Base-by-base conservation (phyloP, 2,329 filamentous ascomycete genomes). In the Colletotrichum melonis region DNA sequence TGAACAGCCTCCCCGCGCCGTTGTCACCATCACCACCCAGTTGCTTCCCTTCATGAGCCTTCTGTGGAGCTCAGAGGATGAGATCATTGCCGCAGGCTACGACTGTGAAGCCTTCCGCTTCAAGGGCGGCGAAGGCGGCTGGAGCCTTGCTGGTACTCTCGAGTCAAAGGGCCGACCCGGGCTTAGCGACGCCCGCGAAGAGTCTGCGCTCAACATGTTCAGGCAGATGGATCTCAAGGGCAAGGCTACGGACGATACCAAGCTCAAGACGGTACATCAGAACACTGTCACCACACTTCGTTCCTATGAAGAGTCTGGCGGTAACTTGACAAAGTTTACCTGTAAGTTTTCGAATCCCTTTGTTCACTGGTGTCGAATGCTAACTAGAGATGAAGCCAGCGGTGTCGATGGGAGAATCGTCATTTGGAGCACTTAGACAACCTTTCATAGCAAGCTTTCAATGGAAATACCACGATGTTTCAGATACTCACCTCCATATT, bases 191-290 rank as follows among this genome's bases (percentile, higher is more conserved):
- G 86, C 87, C 72, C 89, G 93, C 38, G 97, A 98, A 84, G 97
- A 98, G 82, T 97, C 94, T 76, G 97, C 97, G 28, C 87, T 98
- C 82, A 98, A 98, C 84, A 98, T 98, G 95, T 99, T 99, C 86
- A 91, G 92, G 79, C 95, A 98, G 86, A 98, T 99, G 97, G 97
- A 99, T 84, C 88, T 99, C 76, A 98, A 97, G 88, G 97, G 97
- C 75, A 97, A 97, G 85, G 87, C 88, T 69, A 94, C 94, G 81
- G 95, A 97, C 79, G 95, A 98, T 82, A 98, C 95, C 4, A 94
- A 97, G 86, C 88, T 99, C 78, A 97, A 95, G 86, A 98, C 97
- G 12, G 91, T 97, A 59, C 97, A 99, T 84, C 97, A 99, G 82
- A 99, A 99, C 85, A 98, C 95, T 30, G 94, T 99, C 80, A 95